phyloP scores from a whole-genome alignment of 306 rosid genomes.

The Macrotyloma uniflorum region DNA sequence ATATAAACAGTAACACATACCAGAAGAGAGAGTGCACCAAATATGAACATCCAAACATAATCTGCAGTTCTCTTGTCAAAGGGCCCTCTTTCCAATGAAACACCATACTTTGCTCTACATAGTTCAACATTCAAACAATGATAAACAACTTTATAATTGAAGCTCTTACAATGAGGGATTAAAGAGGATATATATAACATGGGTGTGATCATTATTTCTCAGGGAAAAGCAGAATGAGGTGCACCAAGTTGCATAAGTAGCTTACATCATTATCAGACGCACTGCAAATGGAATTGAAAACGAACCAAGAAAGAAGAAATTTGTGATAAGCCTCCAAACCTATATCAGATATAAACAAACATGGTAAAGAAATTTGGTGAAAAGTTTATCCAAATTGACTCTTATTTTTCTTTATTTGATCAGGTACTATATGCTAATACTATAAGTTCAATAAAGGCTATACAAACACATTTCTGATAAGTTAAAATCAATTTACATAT shows the following conservation, averaged over 20 bases:
- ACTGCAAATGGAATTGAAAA: conserved; percentile 65
- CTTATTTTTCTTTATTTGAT: neutral
- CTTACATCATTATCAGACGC: conserved; percentile 65
- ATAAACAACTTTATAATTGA: neutral
- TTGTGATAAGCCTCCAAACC: conserved; percentile 76
- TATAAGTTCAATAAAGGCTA: neutral
- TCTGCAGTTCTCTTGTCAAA: conserved; percentile 87
- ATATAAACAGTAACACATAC: conserved; percentile 39
- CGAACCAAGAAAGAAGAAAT: conserved; percentile 77
- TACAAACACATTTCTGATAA: neutral
- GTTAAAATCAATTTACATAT: too few relatives aligned
- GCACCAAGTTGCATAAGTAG: neutral
- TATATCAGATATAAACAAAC: conserved; percentile 29
- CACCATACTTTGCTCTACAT: conserved; percentile 76
- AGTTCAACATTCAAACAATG: conserved; percentile 15
- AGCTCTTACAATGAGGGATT: neutral
- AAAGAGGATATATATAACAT: too few relatives aligned
- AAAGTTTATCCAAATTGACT: neutral
- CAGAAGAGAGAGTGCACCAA: conserved; percentile 78
- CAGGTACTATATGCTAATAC: neutral
- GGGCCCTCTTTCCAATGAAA: conserved; percentile 71
- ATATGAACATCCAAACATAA: conserved; percentile 71
- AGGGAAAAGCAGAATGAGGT: neutral
- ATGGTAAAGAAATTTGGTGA: conserved; percentile 15
- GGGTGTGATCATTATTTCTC: neutral